Evolutionary conservation across 208 protist species (phyloP), one percentile per base, ranked within the genome.

Genomic region (Wallacemonas rigidus): DNA sequence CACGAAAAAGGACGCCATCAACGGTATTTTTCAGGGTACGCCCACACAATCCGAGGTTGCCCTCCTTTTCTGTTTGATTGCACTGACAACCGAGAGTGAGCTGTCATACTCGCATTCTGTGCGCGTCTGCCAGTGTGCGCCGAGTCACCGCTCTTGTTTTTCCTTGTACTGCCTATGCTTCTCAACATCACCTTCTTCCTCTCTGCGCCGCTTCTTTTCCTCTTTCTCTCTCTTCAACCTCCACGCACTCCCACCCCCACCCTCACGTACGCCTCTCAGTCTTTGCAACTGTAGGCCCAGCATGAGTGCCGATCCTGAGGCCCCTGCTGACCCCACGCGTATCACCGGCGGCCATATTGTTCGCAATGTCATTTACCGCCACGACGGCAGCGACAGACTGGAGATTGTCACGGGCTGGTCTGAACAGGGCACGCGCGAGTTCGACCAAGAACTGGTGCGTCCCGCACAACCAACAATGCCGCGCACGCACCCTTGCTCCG

Each of bases 291-390:
- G 26, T 26, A 35, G 36, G 50, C 7, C 3, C 53, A 9, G 38
- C 39, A 94, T 94, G 89, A 94, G 89, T 48, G 84, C 89, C 3
- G 89, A 91, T 65, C 89, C 89, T 63, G 84, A 90, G 11, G 84
- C 80, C 45, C 86, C 83, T 14, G 76, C 77, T 53, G 72, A 90
- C 77, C 72, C 82, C 43, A 84, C 75, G 44, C 82, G 86, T 15
- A 67, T 82, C 17, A 89, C 76, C 17, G 89, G 89, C 43, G 89
- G 89, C 50, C 84, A 94, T 74, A 76, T 94, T 60, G 78, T 94
- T 61, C 79, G 80, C n/a, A 94, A 94, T 74, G 89, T 94, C 82
- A 94, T 94, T 57, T 94, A 92, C 67, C 55, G 71, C 36, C 86
- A 91, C 63, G 83, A 89, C 60, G 75, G 70, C 48, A 55, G 43